phyloP scores from a whole-genome alignment of 164 flowering plant genomes.

The Platanus orientalis region DNA sequence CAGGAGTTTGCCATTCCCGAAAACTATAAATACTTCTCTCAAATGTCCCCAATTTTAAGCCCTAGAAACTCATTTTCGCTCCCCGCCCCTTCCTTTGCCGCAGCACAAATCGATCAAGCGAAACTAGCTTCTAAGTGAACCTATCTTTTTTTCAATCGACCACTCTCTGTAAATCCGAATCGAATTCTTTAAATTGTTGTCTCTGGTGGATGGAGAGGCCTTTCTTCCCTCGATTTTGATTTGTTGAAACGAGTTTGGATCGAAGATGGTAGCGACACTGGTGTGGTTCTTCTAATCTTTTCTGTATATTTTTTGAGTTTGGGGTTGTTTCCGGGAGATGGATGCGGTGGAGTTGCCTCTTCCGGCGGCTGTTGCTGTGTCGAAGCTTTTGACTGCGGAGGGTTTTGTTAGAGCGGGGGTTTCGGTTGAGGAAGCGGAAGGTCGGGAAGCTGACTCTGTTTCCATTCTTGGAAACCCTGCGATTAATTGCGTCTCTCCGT shows the following conservation, averaged over 20 bases:
- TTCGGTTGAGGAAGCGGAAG: slow-evolving; percentile 5
- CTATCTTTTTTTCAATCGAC: neutral
- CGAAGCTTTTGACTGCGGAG: slow-evolving; percentile 13
- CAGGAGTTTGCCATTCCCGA: slow-evolving; percentile 15
- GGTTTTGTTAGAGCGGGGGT: slow-evolving; percentile 11
- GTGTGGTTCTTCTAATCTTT: neutral
- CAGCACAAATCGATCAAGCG: neutral
- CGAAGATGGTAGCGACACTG: neutral
- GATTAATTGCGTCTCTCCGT: slow-evolving; percentile 5
- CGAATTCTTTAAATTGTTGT: slow-evolving; percentile 3
- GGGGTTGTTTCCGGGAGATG: slow-evolving; percentile 8
- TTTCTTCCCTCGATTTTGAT: neutral
- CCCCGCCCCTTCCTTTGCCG: slow-evolving; percentile 7
- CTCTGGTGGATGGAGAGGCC: neutral
- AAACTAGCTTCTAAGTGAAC: neutral
- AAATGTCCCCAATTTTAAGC: slow-evolving; percentile 2
- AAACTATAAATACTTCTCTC: slow-evolving; percentile 18
- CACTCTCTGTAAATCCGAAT: neutral
- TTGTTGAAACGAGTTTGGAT: neutral
- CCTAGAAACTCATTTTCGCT: slow-evolving; percentile 6
- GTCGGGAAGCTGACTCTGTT: neutral
- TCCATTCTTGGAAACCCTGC: slow-evolving; percentile 8
- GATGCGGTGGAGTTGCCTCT: slow-evolving; percentile 16
- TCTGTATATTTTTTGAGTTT: slow-evolving; percentile 1
- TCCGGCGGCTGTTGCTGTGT: slow-evolving; percentile 11